Evolutionary conservation across 2,329 filamentous ascomycete genomes (phyloP).

Genomic region (Dothistroma septosporum): DNA sequence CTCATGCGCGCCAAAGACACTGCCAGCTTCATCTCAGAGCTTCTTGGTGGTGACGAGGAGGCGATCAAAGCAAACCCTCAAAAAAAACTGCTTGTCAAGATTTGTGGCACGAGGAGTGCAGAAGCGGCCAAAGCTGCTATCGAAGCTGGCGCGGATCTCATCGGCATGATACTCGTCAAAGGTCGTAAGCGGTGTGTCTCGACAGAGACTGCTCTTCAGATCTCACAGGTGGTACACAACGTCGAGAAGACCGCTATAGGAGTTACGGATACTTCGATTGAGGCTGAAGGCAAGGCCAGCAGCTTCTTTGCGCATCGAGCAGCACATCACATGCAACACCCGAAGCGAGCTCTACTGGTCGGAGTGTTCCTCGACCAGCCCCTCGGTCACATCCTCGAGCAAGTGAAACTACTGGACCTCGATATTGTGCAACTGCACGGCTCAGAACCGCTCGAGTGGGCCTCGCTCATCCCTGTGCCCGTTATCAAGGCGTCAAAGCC

Average conservation of each 20-base stretch:
- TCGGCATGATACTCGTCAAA: slow-evolving; percentile 87
- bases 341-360: slow-evolving; percentile 69
- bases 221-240: slow-evolving; percentile 71
- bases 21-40: slow-evolving; percentile 72
- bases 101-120: slow-evolving; percentile 82
- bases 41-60: slow-evolving; percentile 59
- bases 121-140: slow-evolving; percentile 78
- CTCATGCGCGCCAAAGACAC: slow-evolving; percentile 89
- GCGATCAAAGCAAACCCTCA: slow-evolving; percentile 26
- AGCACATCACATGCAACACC: slow-evolving; percentile 45
- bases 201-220: slow-evolving; percentile 71
- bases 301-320: slow-evolving; percentile 69
- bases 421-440: slow-evolving; percentile 94
- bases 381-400: slow-evolving; percentile 72
- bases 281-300: slow-evolving; percentile 38
- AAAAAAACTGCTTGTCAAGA: slow-evolving; percentile 70
- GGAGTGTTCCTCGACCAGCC: slow-evolving; percentile 94
- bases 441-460: slow-evolving; percentile 88
- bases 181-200: slow-evolving; percentile 75
- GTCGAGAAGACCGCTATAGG: slow-evolving; percentile 38
- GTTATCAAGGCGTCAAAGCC: slow-evolving; percentile 84
- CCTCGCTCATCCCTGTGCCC: slow-evolving; percentile 80
- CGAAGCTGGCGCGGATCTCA: slow-evolving; percentile 80
- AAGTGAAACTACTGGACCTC: slow-evolving; percentile 70
- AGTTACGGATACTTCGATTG: slow-evolving; percentile 13